Conservation (phyloP, 768 basidiomycete genomes). For the Panaeolus cyanescens region DNA sequence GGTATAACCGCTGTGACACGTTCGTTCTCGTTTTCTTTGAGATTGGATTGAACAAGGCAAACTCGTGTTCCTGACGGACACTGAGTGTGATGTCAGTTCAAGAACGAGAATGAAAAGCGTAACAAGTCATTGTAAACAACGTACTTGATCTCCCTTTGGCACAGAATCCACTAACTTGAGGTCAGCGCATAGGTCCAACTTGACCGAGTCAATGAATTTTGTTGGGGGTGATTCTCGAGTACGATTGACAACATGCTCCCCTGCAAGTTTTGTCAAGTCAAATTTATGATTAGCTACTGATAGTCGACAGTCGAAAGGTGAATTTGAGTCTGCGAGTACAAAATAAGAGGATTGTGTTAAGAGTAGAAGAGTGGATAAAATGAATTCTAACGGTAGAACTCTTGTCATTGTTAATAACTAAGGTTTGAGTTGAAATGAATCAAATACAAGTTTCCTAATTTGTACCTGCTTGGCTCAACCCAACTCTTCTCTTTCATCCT, state of each 20-base stretch:
- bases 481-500: neutral
- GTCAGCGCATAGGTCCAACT: constrained; percentile 71
- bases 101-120: constrained; percentile 3
- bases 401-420: neutral
- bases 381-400: neutral
- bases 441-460: neutral
- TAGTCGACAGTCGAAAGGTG: constrained; percentile 57
- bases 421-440: neutral
- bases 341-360: constrained; percentile 7
- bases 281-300: constrained; percentile 45
- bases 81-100: constrained; percentile 35
- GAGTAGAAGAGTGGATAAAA: constrained; percentile 10
- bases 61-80: constrained; percentile 70
- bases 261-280: constrained; percentile 59
- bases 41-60: constrained; percentile 71
- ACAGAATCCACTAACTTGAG: constrained; percentile 48
- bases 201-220: constrained; percentile 55
- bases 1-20: constrained; percentile 77
- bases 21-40: constrained; percentile 53
- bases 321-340: constrained; percentile 36
- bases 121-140: constrained; percentile 22
- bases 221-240: constrained; percentile 66
- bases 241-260: constrained; percentile 50
- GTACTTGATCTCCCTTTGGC: constrained; percentile 67
- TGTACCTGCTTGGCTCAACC: constrained; percentile 7